Evolutionary conservation across 2,329 filamentous ascomycete species (phyloP), one percentile per base, ranked within the genome.

Genomic region (Aureobasidium sp.): DNA sequence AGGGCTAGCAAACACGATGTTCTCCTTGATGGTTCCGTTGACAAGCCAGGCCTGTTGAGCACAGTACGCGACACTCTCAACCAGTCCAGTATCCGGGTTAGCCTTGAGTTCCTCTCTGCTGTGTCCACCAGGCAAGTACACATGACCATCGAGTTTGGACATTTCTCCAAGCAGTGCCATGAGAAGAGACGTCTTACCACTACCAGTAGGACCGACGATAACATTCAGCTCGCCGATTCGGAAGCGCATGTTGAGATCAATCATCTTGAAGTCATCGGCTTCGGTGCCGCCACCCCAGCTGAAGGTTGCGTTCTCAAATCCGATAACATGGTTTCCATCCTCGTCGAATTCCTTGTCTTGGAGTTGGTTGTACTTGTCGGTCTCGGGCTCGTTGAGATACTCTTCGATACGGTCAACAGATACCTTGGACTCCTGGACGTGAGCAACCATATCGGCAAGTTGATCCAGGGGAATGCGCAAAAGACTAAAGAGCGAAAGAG

Each of bases 151-250:
- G 25, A 96, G 75, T 54, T 92, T 75, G 0, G 89, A 94, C 94
- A 99, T 99, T 75, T 99, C 94, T 62, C 94, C 94, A 1, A 99
- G 82, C 27, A 99, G 78, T 29, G 92, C 94, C 93, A 99, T 96
- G 21, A 99, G 79, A 69, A 99, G 78, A 0, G 93, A 97, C 0
- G 93, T 96, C 78, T 99, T 99, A 65, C 94, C 94, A 57, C 89
- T 94, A 15, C 94, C 94, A 3, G 94, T 99, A 2, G 93, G 88
- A 1, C 94, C 94, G 40, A 91, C 89, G 67, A 99, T 88, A 53
- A 99, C 86, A 70, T 96, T 99, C 63, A 99, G 82, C 68, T 91
- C 85, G 62, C 90, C 91, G 60, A 95, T 83, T 60, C 84, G 80
- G 74, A 99, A 99, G 63, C 88, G 84, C 58, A 97, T 74, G 66